Conservation (phyloP, 2,329 filamentous ascomycete species). For the Xylariaceae sp. region DNA sequence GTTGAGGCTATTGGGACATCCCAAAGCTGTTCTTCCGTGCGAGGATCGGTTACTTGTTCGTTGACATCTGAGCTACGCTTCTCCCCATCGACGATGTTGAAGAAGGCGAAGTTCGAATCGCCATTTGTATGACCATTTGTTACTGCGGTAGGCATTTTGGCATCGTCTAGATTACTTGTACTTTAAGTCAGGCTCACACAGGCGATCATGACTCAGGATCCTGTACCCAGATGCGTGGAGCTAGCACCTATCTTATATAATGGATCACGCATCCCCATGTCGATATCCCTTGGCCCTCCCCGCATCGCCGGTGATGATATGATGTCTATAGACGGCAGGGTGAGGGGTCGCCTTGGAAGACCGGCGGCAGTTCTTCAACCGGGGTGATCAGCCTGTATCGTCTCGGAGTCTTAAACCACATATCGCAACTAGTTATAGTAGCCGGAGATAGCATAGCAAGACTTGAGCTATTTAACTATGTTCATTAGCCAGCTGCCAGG, state of each 20-base stretch:
- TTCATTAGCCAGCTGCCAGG: too few species aligned
- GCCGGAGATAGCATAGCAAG: too few species aligned
- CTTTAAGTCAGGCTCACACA: too few species aligned
- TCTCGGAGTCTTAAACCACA: too few species aligned
- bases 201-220: too few species aligned
- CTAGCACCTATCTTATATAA: background rate
- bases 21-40: conserved; percentile 43
- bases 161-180: too few species aligned
- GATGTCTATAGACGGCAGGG: background rate
- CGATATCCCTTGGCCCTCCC: conserved; percentile 1
- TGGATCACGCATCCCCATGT: background rate
- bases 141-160: conserved; percentile 13
- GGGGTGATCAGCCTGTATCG: conserved; percentile 1
- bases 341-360: conserved; percentile 11
- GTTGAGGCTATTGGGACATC: conserved; percentile 45
- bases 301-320: conserved; percentile 2
- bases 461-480: too few species aligned
- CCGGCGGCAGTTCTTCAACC: conserved; percentile 7
- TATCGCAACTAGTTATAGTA: too few species aligned
- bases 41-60: conserved; percentile 42
- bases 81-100: conserved; percentile 45
- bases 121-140: conserved; percentile 11
- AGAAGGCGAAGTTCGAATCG: conserved; percentile 33
- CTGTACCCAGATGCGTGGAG: background rate
- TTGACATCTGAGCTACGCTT: conserved; percentile 32